Conservation (phyloP, 2,329 filamentous ascomycete genomes). For the Thelonectria blattea region DNA sequence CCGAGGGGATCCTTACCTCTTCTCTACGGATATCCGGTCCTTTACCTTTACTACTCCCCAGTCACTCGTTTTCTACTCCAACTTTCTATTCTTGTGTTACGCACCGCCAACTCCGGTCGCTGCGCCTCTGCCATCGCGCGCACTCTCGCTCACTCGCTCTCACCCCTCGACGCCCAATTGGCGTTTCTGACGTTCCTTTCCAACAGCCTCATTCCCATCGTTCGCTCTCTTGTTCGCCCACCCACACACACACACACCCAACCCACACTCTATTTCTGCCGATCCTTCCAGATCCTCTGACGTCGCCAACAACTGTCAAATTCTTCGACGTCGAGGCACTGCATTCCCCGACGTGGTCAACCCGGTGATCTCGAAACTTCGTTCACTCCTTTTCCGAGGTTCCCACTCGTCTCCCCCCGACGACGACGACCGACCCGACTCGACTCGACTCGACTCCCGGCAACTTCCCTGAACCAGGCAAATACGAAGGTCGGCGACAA, state of each 20-base stretch:
- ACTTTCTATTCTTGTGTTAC: slow-evolving; percentile 27
- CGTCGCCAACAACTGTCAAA: slow-evolving; percentile 16
- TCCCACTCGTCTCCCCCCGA: neutral
- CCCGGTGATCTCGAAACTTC: slow-evolving; percentile 25
- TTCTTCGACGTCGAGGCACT: slow-evolving; percentile 21
- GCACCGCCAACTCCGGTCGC: slow-evolving; percentile 27
- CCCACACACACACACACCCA: no score
- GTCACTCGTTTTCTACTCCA: slow-evolving; percentile 34
- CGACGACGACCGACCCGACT: no score
- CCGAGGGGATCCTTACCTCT: slow-evolving; percentile 37
- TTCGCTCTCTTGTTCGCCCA: slow-evolving; percentile 24
- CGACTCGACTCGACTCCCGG: slow-evolving; percentile 6
- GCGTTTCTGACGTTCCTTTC: slow-evolving; percentile 23
- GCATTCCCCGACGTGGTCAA: slow-evolving; percentile 35
- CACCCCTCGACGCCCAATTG: slow-evolving; percentile 16
- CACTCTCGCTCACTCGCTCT: slow-evolving; percentile 6
- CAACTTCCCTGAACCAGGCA: slow-evolving; percentile 6
- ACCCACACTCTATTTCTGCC: slow-evolving; percentile 14
- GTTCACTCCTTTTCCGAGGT: slow-evolving; percentile 20
- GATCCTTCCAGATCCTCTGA: slow-evolving; percentile 11
- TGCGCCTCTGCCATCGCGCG: slow-evolving; percentile 21
- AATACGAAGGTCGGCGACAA: slow-evolving; percentile 14
- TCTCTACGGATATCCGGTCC: slow-evolving; percentile 8
- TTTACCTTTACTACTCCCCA: slow-evolving; percentile 3
- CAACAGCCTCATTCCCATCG: slow-evolving; percentile 10